phyloP scores from a whole-genome alignment of 2,329 filamentous ascomycete genomes.

The Chaetomiaceae sp. region DNA sequence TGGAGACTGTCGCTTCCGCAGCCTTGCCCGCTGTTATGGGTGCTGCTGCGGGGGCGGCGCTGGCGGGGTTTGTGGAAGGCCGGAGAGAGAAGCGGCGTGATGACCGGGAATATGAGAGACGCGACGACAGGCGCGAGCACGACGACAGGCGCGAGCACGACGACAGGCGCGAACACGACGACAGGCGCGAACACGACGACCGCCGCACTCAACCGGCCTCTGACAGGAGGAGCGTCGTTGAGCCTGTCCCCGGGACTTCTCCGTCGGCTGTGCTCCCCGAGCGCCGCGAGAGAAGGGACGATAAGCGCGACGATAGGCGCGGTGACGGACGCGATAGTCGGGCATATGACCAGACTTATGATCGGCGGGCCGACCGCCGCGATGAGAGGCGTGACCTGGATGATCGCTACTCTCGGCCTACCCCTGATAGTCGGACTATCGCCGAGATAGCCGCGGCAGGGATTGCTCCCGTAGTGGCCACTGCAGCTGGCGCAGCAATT shows the following conservation, averaged over 20 bases:
- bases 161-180: slow-evolving; percentile 8
- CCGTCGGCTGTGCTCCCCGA: background rate
- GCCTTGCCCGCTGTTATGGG: slow-evolving; percentile 17
- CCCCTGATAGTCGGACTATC: slow-evolving; percentile 38
- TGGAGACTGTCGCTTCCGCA: slow-evolving; percentile 13
- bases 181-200: slow-evolving; percentile 9
- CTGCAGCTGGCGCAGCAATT: slow-evolving; percentile 26
- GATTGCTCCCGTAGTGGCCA: slow-evolving; percentile 44
- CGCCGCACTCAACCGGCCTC: slow-evolving; percentile 1
- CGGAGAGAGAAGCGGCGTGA: slow-evolving; percentile 11
- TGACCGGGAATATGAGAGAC: slow-evolving; percentile 8
- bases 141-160: slow-evolving; percentile 13
- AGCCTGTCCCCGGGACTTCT: background rate
- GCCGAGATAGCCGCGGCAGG: slow-evolving; percentile 45
- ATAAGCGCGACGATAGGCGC: background rate
- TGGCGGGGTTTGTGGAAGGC: background rate
- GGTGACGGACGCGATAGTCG: slow-evolving; percentile 5
- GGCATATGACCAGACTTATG: background rate
- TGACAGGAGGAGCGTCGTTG: slow-evolving; percentile 3
- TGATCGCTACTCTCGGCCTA: slow-evolving; percentile 29
- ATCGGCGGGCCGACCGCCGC: background rate
- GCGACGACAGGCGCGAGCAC: slow-evolving; percentile 5
- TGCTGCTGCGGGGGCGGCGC: slow-evolving; percentile 6
- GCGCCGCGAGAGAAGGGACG: background rate
- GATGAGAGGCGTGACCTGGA: slow-evolving; percentile 33